Evolutionary conservation across 768 basidiomycete genomes (phyloP), one percentile per base, ranked within the genome.

Genomic region (Boletales sp.): DNA sequence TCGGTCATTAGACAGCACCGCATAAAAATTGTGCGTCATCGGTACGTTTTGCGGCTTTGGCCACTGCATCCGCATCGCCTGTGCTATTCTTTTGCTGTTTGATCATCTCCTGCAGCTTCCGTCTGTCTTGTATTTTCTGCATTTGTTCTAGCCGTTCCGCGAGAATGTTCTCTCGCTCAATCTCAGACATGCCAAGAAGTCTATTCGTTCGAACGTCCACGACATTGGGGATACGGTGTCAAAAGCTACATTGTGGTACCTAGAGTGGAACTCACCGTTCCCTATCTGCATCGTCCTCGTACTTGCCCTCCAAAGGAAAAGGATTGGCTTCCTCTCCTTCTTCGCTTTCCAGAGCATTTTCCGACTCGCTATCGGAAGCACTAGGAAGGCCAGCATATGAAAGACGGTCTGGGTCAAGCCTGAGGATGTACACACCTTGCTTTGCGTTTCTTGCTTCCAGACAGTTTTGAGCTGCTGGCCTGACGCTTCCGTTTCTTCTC

Each of bases 231-330:
- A 49, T 43, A 38, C 9, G 21, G 41, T 54, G 65, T 69, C 53
- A 69, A 69, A 63, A 53, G 45, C 51, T 62, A 50, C 55, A 43
- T 45, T 58, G 54, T 45, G 43, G 54, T 61, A 56, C 58, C 61
- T 60, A 56, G 59, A 48, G 56, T 48, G 35, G 53, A 48, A 74
- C 87, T 72, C 72, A 95, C 95, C 76, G 72, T 55, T 85, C 78
- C 60, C 87, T 80, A 68, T 97, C 95, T 12, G 74, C 77, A 59
- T 92, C 91, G 61, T 97, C 85, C 51, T 79, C 79, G 63, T 90
- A 98, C 68, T 91, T 90, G 43, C 91, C 93, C 60, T 98, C 95
- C 12, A 97, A 72, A 0, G 93, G 94, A 64, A 91, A 98, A 4
- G 84, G 84, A 56, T 90, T 86, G 12, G 66, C 63, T 5, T 74